These are phyloP conservation scores for Barnettozyma vustinii DNA, from an alignment of 805 yeast species.

Conservation along the genomic window DNA sequence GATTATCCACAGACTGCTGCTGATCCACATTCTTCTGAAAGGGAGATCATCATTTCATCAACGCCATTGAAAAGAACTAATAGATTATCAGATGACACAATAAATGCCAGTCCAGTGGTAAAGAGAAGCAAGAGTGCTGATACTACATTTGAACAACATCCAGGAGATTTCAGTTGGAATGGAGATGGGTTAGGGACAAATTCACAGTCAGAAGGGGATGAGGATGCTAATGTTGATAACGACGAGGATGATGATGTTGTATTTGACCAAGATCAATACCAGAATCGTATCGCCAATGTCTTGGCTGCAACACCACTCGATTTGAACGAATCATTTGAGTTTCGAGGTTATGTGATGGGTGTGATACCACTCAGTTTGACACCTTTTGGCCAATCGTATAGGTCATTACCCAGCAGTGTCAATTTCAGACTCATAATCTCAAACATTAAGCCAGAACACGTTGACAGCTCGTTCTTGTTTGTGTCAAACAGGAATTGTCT, in stretches of 20 bases:
- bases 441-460: conserved; percentile 5
- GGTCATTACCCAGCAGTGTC: conserved; percentile 5
- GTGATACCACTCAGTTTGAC: conserved; percentile 10
- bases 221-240: background rate
- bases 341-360: conserved; percentile 15
- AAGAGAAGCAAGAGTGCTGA: background rate
- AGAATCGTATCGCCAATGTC: background rate
- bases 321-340: background rate
- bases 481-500: conserved; percentile 15
- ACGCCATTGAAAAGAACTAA: background rate
- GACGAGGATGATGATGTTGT: background rate
- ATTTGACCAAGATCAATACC: background rate
- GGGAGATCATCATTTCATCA: background rate
- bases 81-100: background rate
- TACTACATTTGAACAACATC: background rate
- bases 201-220: background rate
- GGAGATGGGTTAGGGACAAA: background rate
- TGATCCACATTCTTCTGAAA: background rate
- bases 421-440: conserved; percentile 17
- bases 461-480: background rate
- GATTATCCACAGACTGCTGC: background rate
- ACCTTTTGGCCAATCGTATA: conserved; percentile 14
- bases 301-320: background rate
- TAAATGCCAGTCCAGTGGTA: background rate
- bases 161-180: background rate